Evolutionary conservation across 345 rosid species (phyloP), one percentile per base, ranked within the genome.

Genomic region (Populus euphratica): DNA sequence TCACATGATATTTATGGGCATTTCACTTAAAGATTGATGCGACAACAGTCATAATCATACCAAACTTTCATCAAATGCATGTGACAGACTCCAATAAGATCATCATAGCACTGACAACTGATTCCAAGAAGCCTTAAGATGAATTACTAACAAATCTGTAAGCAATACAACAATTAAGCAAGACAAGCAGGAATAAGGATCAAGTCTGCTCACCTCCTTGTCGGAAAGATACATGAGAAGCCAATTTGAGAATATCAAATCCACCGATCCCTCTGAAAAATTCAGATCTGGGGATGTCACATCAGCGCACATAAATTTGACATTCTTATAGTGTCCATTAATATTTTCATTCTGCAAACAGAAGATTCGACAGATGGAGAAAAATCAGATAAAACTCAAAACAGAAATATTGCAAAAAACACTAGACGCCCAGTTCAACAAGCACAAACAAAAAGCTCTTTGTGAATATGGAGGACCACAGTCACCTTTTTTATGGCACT

Each of bases 211-310:
- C 82, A 96, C 98, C 94, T 96, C 98, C 69, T 87, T 73, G 73
- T 96, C 98, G 44, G 97, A 91, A 71, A 96, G 99, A 88, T 94
- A 93, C 99, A 93, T 96, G 6, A 94, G 94, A 61, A 94, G 91
- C 98, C 97, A 94, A 84, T 96, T 94, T 1, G 99, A 96, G 81
- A 96, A 94, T 35, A 94, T 86, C 78, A 96, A 79, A 85, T 92
- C 97, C 80, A 94, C 74, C 16, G 97, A 92, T 68, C 75, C 94
- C 50, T 90, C 87, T 8, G 95, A 44, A 74, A 96, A 76, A 5
- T 81, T 78, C 87, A 96, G 76, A 50, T 86, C 88, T 8, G 88
- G 91, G 38, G 97, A 94, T 59, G 98, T 93, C 69, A 90, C 97
- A 73, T 94, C 99, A 35, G 97, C 94, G 23, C 97, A 92, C 83